phyloP scores from a whole-genome alignment of 208 protist species.

The Zelonia costaricensis region DNA sequence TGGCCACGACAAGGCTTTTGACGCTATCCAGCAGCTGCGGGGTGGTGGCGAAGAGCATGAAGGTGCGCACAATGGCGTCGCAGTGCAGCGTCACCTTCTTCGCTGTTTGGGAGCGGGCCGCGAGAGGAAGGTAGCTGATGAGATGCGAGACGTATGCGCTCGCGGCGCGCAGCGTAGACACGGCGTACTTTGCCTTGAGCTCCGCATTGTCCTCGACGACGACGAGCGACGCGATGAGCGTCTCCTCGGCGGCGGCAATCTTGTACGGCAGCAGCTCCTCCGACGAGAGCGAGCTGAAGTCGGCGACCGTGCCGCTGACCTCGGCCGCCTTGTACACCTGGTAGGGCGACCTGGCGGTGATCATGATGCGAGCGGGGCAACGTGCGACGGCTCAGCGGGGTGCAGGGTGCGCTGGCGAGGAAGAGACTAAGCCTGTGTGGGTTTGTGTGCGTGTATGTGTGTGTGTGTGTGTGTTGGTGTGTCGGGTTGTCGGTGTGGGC shows the following conservation, averaged over 20 bases:
- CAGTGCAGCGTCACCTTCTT: constrained; percentile 48
- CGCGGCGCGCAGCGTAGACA: constrained; percentile 53
- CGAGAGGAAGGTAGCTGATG: constrained; percentile 59
- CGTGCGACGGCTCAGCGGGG: too few relatives aligned
- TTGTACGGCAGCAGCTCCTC: constrained; percentile 77
- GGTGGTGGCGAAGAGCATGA: constrained; percentile 38
- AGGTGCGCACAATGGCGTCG: constrained; percentile 42
- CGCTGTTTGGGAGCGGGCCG: constrained; percentile 39
- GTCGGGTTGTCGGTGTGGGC: too few relatives aligned
- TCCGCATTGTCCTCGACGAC: constrained; percentile 44
- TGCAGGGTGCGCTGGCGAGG: too few relatives aligned
- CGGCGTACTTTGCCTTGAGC: constrained; percentile 42
- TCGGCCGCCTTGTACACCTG: constrained; percentile 70
- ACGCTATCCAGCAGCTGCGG: constrained; percentile 33
- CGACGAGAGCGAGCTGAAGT: constrained; percentile 61
- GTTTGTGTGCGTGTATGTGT: too few relatives aligned
- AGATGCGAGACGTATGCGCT: constrained; percentile 58
- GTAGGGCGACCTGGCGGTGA: constrained; percentile 73
- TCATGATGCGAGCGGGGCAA: constrained; percentile 19
- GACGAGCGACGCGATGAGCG: constrained; percentile 52
- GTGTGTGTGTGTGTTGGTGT: too few relatives aligned
- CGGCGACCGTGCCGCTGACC: constrained; percentile 26
- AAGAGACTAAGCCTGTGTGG: too few relatives aligned
- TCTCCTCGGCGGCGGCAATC: constrained; percentile 61
- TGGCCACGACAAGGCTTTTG: constrained; percentile 30